A percentile compares a stretch with the other conserved stretches of the same genome.
Conservation (phyloP, 192 early-diverging fungal species). For the Pilaira anomala region DNA sequence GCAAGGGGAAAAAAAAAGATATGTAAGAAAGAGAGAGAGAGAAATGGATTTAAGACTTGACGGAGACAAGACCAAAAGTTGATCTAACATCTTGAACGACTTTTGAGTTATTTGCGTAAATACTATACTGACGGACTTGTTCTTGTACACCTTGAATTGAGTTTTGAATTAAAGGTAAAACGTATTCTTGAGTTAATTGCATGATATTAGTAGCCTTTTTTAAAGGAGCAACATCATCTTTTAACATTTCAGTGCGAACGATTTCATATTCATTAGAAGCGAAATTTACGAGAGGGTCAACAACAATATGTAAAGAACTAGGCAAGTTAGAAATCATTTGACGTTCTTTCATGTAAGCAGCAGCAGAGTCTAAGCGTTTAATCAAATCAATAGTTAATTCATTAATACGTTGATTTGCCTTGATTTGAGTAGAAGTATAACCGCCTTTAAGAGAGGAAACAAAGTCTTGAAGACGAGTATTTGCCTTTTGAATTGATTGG, state of each 20-base stretch:
- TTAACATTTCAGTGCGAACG: slow-evolving; percentile 43
- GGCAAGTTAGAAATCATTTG: slow-evolving; percentile 35
- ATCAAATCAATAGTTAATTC: slow-evolving; percentile 34
- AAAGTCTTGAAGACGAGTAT: slow-evolving; percentile 21
- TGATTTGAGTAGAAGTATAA: slow-evolving; percentile 19
- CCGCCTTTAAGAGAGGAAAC: slow-evolving; percentile 2
- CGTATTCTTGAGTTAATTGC: slow-evolving; percentile 45
- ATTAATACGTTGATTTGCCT: slow-evolving; percentile 24
- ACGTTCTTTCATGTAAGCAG: slow-evolving; percentile 44
- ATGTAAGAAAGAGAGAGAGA: no score
- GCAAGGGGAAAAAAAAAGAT: no score
- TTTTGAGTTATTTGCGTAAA: slow-evolving; percentile 23
- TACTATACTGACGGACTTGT: slow-evolving; percentile 30
- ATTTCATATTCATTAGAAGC: slow-evolving; percentile 46
- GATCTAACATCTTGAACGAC: slow-evolving; percentile 22
- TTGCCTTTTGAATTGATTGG: slow-evolving; percentile 16
- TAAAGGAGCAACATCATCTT: slow-evolving; percentile 43
- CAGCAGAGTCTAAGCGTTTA: slow-evolving; percentile 34
- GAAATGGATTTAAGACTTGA: slow-evolving; percentile 4
- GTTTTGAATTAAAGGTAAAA: slow-evolving; percentile 43
- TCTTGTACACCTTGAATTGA: slow-evolving; percentile 44
- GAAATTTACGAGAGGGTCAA: slow-evolving; percentile 45
- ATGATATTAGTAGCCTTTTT: slow-evolving; percentile 55
- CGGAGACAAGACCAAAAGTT: slow-evolving; percentile 1
- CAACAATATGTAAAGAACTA: slow-evolving; percentile 37